Conservation (phyloP, 352 stramenopile species). For the Phytophthora agathidicida region DNA sequence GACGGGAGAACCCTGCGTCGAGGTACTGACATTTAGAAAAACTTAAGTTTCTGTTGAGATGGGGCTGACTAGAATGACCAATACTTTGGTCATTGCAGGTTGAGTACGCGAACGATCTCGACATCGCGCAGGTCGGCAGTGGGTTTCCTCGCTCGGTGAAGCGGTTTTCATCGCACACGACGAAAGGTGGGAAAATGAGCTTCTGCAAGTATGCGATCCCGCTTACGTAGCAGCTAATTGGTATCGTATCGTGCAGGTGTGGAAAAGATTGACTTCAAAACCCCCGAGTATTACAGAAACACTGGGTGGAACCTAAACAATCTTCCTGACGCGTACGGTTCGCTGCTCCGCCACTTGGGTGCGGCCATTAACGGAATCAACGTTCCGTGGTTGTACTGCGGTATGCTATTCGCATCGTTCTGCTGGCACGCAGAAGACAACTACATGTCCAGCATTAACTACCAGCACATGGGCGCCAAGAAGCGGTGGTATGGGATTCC, state of each 20-base stretch:
- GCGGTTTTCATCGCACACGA: slow-evolving; percentile 35
- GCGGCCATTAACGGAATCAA: slow-evolving; percentile 97
- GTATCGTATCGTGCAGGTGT: slow-evolving; percentile 11
- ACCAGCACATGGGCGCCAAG: slow-evolving; percentile 95
- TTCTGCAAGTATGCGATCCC: neutral
- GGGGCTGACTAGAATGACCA: neutral
- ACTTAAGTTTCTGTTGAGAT: neutral
- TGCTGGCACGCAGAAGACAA: slow-evolving; percentile 99
- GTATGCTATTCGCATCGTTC: slow-evolving; percentile 98
- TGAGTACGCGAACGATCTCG: slow-evolving; percentile 92
- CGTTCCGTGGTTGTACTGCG: slow-evolving; percentile 98
- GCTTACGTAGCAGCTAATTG: slow-evolving; percentile 1
- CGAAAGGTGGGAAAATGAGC: slow-evolving; percentile 34
- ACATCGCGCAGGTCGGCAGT: slow-evolving; percentile 80
- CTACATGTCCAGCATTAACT: slow-evolving; percentile 99
- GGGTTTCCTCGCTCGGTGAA: slow-evolving; percentile 66
- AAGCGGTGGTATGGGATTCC: slow-evolving; percentile 97
- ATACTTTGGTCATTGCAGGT: slow-evolving; percentile 51
- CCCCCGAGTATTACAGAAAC: slow-evolving; percentile 76
- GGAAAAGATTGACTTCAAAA: slow-evolving; percentile 59
- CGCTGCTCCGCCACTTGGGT: slow-evolving; percentile 93
- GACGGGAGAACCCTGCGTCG: slow-evolving; percentile 40
- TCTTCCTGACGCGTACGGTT: slow-evolving; percentile 92
- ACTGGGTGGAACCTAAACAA: slow-evolving; percentile 99
- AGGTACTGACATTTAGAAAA: slow-evolving; percentile 21